Base-by-base conservation (phyloP, 352 stramenopile genomes). In the Plasmopara muralis region DNA sequence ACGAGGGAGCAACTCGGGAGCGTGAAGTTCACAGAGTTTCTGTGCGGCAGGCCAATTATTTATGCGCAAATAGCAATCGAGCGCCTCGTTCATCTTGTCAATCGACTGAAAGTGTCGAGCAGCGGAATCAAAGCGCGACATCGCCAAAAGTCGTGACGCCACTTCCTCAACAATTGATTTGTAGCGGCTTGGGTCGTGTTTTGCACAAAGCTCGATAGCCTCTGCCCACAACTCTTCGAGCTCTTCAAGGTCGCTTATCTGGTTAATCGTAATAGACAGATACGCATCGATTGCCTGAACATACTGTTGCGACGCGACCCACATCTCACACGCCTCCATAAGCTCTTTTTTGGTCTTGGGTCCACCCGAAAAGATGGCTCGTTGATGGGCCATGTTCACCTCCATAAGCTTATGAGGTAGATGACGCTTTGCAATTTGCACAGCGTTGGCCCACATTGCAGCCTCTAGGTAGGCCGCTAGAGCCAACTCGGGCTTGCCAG, bases 211-310 rank as follows among this genome's bases (percentile, higher is more conserved):
- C 45, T 95, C 80, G 28, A 97, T 83, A n/a, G 89, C 93, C 4
- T 80, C 72, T 8, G 74, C 74, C 91, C 87, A 97, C 15, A 97
- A 68, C 49, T 93, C 77, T 59, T 97, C 85, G 8, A 97, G 53
- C 15, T 87, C 91, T 9, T 76, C 72, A 1, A 74, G 46, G 15
- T 86, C 67, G 14, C 53, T 69, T 20, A 90, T 62, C 39, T 90
- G 83, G 16, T 92, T 77, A 9, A 72, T 57, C 13, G 70, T 81
- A 52, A 92, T 83, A 14, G 83, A 88, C 43, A 97, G 48, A 60
- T 97, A 97, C 10, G 85, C 86, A 51, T 97, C 89, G 41, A 98
- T 95, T 16, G 93, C 93, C 45, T 94, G 79, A 4, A 85, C 76
- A 50, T 90, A 97, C 53, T 97, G 80, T 52, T 91, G 72, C 10